Percentiles rank a stretch among this genome's conserved stretches.
Conservation (phyloP, 2,329 filamentous ascomycete genomes). For the Geosmithia putterillii region DNA sequence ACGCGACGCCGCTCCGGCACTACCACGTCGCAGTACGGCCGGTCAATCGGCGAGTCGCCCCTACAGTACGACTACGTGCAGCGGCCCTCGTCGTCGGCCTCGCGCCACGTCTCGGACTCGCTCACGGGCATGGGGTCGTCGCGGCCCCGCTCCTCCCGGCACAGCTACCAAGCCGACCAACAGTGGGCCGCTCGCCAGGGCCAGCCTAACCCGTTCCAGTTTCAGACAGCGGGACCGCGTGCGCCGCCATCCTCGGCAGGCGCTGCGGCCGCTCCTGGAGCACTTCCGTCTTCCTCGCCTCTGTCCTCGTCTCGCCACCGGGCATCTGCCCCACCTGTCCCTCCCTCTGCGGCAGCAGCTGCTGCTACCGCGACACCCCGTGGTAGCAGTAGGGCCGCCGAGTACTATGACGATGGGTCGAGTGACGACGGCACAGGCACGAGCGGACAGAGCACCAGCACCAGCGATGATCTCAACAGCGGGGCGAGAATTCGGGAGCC, state of each 20-base stretch:
- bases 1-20: constrained; percentile 29
- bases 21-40: constrained; percentile 23
- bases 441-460: constrained; percentile 17
- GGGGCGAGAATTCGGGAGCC: constrained; percentile 20
- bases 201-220: constrained; percentile 36
- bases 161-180: constrained; percentile 19
- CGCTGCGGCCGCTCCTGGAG: constrained; percentile 19
- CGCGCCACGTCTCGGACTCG: constrained; percentile 33
- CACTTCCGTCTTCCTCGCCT: constrained; percentile 14
- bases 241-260: constrained; percentile 16
- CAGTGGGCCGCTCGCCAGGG: constrained; percentile 10
- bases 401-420: constrained; percentile 18
- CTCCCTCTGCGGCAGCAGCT: constrained; percentile 10
- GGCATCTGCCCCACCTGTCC: constrained; percentile 5
- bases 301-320: constrained; percentile 9
- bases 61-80: constrained; percentile 33
- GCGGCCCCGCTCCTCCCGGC: constrained; percentile 16
- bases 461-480: constrained; percentile 22
- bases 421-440: constrained; percentile 18
- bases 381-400: constrained; percentile 15
- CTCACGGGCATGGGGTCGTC: constrained; percentile 17
- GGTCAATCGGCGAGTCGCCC: constrained; percentile 22
- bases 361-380: constrained; percentile 4
- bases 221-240: constrained; percentile 33
- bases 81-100: constrained; percentile 13